Base-by-base conservation (phyloP, 148 eudicot species). In the Drosera capensis region DNA sequence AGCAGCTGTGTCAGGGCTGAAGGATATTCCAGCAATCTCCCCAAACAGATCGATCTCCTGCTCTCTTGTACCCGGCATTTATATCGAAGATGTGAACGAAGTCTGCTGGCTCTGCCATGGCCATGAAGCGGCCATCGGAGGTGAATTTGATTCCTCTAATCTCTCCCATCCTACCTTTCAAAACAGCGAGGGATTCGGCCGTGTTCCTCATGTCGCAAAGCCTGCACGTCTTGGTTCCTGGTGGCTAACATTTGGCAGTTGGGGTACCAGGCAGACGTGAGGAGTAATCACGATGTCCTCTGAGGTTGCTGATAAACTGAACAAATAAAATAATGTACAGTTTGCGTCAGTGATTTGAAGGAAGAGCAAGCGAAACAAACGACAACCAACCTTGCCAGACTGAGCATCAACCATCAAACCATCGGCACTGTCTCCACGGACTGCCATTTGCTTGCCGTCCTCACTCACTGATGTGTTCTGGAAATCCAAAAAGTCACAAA, bases 91-190 rank as follows among this genome's bases (percentile, higher is more conserved):
- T 62, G 39, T 87, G 96, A 25, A 87, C 77, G 20, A 87, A 87
- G 61, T 87, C 96, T 13, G 90, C 96, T 3, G 96, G 78, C 70
- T 87, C 96, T 1, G 96, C 94, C 90, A 83, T 87, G 35, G 94
- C 96, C 77, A 87, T 46, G 40, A 79, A 82, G 28, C 57, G 71
- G 23, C 94, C 94, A 24, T 82, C 90, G 7, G 80, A 69, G 13
- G 74, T 65, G 75, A 87, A 87, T 55, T 67, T 61, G n/a, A 82
- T 29, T 30, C 74, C 68, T 58, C 94, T 66, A 54, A 87, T 79
- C 17, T 94, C 96, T 14, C 90, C 94, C 74, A 87, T 82, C 25
- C 74, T 59, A 15, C 96, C 96, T 54, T 72, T 82, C 36, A 87
- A 86, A 18, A 77, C 70, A 3, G 71, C 63, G 0, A 77, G 19